phyloP scores from a whole-genome alignment of 148 eudicot species.

The Fagopyrum homotropicum region DNA sequence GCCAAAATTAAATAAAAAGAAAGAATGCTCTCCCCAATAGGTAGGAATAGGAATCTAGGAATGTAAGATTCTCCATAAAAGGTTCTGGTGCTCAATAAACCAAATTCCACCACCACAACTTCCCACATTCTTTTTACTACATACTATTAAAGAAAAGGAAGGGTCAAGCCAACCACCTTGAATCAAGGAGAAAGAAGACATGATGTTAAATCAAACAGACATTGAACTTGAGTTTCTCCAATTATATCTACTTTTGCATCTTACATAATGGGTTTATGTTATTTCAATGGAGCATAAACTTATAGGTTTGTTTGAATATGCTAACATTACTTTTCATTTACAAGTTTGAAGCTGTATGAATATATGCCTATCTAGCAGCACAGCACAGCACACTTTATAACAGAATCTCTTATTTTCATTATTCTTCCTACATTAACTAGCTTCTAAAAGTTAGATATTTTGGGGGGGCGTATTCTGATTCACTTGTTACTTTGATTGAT shows the following conservation, averaged over 20 bases:
- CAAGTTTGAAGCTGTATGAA: background rate
- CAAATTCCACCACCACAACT: background rate
- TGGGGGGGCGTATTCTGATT: background rate
- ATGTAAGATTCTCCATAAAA: background rate
- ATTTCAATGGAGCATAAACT: too few species aligned
- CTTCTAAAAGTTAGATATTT: background rate
- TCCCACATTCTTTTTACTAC: background rate
- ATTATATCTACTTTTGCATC: constrained; percentile 1
- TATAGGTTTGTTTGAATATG: background rate
- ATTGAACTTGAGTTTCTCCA: constrained; percentile 3
- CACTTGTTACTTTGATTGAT: background rate
- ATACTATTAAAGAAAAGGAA: background rate
- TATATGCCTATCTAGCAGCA: background rate
- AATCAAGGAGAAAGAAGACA: background rate
- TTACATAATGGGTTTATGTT: background rate
- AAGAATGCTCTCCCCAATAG: background rate
- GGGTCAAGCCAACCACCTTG: background rate
- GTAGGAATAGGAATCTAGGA: background rate
- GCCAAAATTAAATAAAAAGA: background rate
- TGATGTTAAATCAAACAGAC: background rate
- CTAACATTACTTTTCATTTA: too few species aligned
- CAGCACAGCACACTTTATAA: too few species aligned
- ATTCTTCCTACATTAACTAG: background rate
- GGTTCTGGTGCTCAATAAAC: constrained; percentile 1
- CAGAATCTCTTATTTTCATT: too few species aligned